Evolutionary conservation across 2,329 filamentous ascomycete genomes (phyloP).

Genomic region (Talaromyces sp.): DNA sequence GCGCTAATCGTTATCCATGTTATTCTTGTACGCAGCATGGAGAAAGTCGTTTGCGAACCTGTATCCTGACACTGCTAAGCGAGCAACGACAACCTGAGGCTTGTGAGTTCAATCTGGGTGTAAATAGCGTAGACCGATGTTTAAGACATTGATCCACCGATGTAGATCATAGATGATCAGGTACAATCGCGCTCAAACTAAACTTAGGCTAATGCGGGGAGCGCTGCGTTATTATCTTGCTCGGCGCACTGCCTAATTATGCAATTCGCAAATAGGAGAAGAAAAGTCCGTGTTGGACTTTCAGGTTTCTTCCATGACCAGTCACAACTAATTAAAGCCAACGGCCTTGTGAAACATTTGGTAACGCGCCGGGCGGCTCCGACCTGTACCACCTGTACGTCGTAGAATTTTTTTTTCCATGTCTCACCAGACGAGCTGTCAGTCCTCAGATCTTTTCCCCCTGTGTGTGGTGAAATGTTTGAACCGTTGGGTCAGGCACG

Average conservation of each 20-base stretch:
- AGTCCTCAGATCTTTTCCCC: background rate
- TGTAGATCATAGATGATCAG: background rate
- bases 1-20: background rate
- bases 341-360: background rate
- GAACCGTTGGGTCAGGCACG: background rate
- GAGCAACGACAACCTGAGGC: background rate
- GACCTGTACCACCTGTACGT: background rate
- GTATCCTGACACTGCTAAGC: background rate
- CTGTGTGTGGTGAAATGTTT: too few species aligned
- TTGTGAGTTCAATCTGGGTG: background rate
- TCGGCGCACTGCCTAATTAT: background rate
- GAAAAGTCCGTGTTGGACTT: background rate
- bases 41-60: background rate
- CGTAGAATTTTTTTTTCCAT: background rate
- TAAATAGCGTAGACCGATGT: background rate
- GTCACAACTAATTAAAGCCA: background rate
- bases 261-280: background rate
- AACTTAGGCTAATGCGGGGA: background rate
- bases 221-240: background rate
- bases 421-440: background rate
- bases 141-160: background rate
- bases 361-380: background rate
- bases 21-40: background rate
- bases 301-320: background rate
- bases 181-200: background rate